phyloP scores from a whole-genome alignment of 148 eudicot species.

The Fagopyrum esculentum region DNA sequence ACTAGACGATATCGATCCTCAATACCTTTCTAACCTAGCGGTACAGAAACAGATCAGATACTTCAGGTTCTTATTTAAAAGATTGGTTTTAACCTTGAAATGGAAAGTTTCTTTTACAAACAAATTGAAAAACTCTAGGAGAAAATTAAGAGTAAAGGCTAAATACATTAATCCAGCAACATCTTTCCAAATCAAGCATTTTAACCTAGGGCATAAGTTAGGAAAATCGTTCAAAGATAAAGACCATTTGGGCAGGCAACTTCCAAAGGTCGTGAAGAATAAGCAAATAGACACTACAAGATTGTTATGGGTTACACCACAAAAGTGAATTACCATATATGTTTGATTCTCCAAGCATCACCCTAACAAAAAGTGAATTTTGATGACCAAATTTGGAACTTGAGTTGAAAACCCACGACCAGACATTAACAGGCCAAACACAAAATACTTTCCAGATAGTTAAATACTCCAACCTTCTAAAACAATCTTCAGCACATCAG shows the following conservation, averaged over 20 bases:
- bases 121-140: too few species aligned
- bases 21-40: not conserved
- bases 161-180: too few species aligned
- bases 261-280: not conserved
- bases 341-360: not conserved
- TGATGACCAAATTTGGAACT: slow-evolving; percentile 5
- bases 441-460: not conserved
- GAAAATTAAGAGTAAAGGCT: too few species aligned
- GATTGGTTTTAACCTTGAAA: too few species aligned
- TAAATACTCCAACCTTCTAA: not conserved
- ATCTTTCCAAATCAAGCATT: too few species aligned
- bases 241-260: not conserved
- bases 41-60: not conserved
- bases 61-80: not conserved
- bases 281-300: not conserved
- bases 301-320: not conserved
- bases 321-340: not conserved
- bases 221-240: not conserved
- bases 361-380: not conserved
- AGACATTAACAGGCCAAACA: not conserved
- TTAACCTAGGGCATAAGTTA: too few species aligned
- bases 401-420: not conserved
- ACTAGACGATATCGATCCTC: not conserved
- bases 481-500: not conserved
- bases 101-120: too few species aligned